Evolutionary conservation across 2,329 filamentous ascomycete species (phyloP).

Genomic region (Cordyceps militaris): DNA sequence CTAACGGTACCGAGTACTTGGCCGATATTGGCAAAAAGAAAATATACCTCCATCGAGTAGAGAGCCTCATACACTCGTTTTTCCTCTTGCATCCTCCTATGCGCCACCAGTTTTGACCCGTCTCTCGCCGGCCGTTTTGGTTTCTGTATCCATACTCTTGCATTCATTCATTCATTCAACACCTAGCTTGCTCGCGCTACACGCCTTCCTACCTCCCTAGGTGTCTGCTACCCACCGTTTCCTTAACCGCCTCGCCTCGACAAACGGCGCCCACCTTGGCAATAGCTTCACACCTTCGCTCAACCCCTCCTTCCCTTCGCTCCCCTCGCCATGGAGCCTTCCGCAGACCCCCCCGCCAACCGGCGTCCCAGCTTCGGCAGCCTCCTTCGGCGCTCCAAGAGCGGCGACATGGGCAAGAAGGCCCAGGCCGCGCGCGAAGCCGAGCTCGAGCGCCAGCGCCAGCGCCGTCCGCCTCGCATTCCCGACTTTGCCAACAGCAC

Average conservation of each 20-base stretch:
- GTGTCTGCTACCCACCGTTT: not conserved
- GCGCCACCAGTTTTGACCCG: not conserved
- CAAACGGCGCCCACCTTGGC: not conserved
- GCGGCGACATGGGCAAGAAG: constrained; percentile 58
- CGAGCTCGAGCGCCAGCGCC: constrained; percentile 45
- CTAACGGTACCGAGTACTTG: not conserved
- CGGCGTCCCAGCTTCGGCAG: constrained; percentile 43
- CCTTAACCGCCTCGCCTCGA: not conserved
- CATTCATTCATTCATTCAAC: not conserved
- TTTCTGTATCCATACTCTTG: not conserved
- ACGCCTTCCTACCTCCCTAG: not conserved
- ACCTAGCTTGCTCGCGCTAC: not conserved
- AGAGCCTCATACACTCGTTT: not conserved
- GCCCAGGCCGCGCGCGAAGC: constrained; percentile 45
- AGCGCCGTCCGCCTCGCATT: constrained; percentile 39
- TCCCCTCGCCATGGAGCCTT: constrained; percentile 2
- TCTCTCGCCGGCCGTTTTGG: not conserved
- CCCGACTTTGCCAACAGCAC: constrained; percentile 43
- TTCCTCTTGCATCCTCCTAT: not conserved
- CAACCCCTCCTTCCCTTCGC: constrained; percentile 18
- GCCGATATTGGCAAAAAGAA: not conserved
- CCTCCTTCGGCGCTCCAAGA: constrained; percentile 62
- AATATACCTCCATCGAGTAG: not conserved
- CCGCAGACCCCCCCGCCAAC: constrained; percentile 22
- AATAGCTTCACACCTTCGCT: constrained; percentile 1